Conservation (phyloP, 768 basidiomycete species). For the Xerocomus potaroensis region DNA sequence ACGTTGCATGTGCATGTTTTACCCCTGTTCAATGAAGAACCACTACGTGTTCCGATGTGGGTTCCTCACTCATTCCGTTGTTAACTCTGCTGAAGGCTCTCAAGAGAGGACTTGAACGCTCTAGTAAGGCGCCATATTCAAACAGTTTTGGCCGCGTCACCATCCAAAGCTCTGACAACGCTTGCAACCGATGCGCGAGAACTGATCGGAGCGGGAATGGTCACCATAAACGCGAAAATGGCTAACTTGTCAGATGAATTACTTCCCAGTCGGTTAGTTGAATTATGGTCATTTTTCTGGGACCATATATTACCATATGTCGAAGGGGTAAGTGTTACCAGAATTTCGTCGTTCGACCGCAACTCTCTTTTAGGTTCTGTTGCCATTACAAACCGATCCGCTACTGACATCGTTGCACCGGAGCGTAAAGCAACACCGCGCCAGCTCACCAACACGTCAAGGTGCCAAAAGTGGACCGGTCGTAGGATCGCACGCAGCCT, state of each 20-base stretch:
- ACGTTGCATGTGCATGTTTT: slow-evolving; percentile 82
- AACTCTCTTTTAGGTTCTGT: slow-evolving; percentile 44
- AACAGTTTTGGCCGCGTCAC: slow-evolving; percentile 64
- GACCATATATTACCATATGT: slow-evolving; percentile 82
- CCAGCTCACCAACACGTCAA: slow-evolving; percentile 50
- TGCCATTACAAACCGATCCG: slow-evolving; percentile 60
- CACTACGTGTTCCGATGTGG: slow-evolving; percentile 78
- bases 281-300: slow-evolving; percentile 94
- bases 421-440: slow-evolving; percentile 50
- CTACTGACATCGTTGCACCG: slow-evolving; percentile 68
- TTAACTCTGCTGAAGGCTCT: slow-evolving; percentile 7
- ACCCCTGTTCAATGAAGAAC: slow-evolving; percentile 89
- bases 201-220: slow-evolving; percentile 84
- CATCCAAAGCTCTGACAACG: slow-evolving; percentile 66
- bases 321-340: slow-evolving; percentile 61
- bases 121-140: slow-evolving; percentile 79
- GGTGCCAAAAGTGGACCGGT: slow-evolving; percentile 37
- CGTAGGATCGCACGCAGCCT: slow-evolving; percentile 22
- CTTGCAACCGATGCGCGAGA: slow-evolving; percentile 79
- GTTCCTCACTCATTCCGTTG: slow-evolving; percentile 20
- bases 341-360: not conserved
- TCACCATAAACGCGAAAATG: slow-evolving; percentile 85
- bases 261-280: slow-evolving; percentile 72
- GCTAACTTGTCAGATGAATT: slow-evolving; percentile 72
- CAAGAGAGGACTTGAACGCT: slow-evolving; percentile 81